Conservation (phyloP, 1,284 basidiomycete species). For the Farysia itapuensis region DNA sequence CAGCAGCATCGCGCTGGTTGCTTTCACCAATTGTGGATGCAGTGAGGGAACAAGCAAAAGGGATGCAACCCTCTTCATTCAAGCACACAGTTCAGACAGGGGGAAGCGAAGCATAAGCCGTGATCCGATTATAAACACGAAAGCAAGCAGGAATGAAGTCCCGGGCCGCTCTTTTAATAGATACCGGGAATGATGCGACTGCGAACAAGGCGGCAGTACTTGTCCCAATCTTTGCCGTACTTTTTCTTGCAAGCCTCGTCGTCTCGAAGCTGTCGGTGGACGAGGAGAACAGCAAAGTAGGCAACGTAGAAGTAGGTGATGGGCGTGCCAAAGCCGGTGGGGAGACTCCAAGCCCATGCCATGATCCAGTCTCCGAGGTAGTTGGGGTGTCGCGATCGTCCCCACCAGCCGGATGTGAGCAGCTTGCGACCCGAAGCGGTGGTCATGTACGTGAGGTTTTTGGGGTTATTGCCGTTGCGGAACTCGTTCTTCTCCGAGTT, state of each 20-base stretch:
- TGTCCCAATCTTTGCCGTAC: constrained; percentile 73
- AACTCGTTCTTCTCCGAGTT: constrained; percentile 97
- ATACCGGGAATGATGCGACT: constrained; percentile 36
- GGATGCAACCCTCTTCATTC: too few species aligned
- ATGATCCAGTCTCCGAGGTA: constrained; percentile 77
- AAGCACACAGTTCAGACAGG: too few species aligned
- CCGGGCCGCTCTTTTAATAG: too few species aligned
- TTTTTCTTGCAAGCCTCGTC: constrained; percentile 81
- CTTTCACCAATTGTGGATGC: too few species aligned
- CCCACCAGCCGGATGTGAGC: constrained; percentile 97
- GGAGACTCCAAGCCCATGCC: constrained; percentile 90
- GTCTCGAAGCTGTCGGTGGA: constrained; percentile 87
- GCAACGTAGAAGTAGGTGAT: constrained; percentile 93
- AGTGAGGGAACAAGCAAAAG: too few species aligned
- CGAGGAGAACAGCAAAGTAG: constrained; percentile 82
- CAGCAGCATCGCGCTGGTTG: too few species aligned
- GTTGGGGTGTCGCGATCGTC: constrained; percentile 80
- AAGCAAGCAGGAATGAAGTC: too few species aligned
- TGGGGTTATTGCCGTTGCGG: constrained; percentile 87
- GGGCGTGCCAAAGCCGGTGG: constrained; percentile 86
- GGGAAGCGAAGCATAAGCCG: too few species aligned
- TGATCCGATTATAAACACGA: too few species aligned
- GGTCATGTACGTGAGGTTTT: constrained; percentile 81
- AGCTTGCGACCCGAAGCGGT: constrained; percentile 87
- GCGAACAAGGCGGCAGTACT: constrained; percentile 37